phyloP scores from a whole-genome alignment of 441 rosid species.

The Erysimum cheiri region DNA sequence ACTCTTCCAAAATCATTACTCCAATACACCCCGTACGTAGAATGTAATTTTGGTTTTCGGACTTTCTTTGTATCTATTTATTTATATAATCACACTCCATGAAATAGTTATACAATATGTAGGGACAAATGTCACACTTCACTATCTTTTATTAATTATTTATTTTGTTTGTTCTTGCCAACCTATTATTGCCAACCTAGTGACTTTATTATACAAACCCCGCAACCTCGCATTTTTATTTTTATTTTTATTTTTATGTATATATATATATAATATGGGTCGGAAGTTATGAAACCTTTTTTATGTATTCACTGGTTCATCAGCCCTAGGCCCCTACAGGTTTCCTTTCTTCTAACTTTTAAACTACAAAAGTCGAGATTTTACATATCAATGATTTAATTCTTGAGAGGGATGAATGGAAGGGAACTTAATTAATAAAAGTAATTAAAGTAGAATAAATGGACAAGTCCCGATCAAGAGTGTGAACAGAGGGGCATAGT shows the following conservation, averaged over 20 bases:
- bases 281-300: not conserved
- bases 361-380: not conserved
- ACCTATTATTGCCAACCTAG: not conserved
- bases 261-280: not conserved
- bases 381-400: not conserved
- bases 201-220: no score
- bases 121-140: constrained; percentile 1
- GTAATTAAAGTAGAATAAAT: no score
- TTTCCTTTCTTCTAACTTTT: not conserved
- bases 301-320: not conserved
- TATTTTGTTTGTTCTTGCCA: constrained; percentile 2
- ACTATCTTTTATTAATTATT: constrained; percentile 1
- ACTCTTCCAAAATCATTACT: no score
- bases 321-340: not conserved
- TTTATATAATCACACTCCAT: not conserved
- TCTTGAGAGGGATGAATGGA: not conserved
- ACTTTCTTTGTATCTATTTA: not conserved
- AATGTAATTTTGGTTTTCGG: not conserved
- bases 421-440: no score
- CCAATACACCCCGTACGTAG: no score
- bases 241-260: no score
- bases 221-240: no score
- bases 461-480: no score
- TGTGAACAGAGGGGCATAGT: no score
- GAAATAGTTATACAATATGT: constrained; percentile 6